Percentiles rank a stretch among this genome's conserved stretches.
Evolutionary conservation across 2,329 filamentous ascomycete genomes (phyloP).

Genomic region (Monilinia fructigena): DNA sequence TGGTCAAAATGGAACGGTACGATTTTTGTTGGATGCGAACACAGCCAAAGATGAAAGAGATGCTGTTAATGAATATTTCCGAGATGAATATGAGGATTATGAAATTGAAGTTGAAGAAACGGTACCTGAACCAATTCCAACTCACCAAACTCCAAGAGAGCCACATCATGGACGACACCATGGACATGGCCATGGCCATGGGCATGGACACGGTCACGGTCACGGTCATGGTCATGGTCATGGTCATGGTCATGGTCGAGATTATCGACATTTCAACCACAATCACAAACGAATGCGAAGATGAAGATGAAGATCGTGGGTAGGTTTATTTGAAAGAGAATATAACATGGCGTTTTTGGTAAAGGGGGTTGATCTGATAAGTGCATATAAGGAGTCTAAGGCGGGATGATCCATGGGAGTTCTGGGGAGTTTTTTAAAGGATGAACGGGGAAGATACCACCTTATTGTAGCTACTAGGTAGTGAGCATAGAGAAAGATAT

Average conservation of each 20-base stretch:
- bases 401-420: background rate
- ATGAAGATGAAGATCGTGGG: slow-evolving; percentile 17
- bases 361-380: background rate
- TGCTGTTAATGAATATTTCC: slow-evolving; percentile 66
- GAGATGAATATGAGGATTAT: slow-evolving; percentile 73
- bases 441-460: background rate
- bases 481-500: background rate
- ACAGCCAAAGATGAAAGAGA: slow-evolving; percentile 70
- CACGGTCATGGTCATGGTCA: slow-evolving; percentile 21
- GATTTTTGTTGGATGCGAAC: slow-evolving; percentile 84
- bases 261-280: slow-evolving; percentile 27
- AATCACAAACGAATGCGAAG: slow-evolving; percentile 27
- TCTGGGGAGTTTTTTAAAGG: background rate
- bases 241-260: slow-evolving; percentile 22
- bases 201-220: slow-evolving; percentile 18
- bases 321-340: background rate
- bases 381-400: background rate
- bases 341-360: slow-evolving; percentile 11
- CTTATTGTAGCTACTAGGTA: background rate
- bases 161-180: slow-evolving; percentile 25
- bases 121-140: slow-evolving; percentile 27
- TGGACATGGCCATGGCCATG: slow-evolving; percentile 23
- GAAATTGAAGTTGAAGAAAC: slow-evolving; percentile 73
- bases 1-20: slow-evolving; percentile 69
- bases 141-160: slow-evolving; percentile 24